Evolutionary conservation across 2,329 filamentous ascomycete species (phyloP), one percentile per base, ranked within the genome.

Genomic region (Penicillium thymicola): DNA sequence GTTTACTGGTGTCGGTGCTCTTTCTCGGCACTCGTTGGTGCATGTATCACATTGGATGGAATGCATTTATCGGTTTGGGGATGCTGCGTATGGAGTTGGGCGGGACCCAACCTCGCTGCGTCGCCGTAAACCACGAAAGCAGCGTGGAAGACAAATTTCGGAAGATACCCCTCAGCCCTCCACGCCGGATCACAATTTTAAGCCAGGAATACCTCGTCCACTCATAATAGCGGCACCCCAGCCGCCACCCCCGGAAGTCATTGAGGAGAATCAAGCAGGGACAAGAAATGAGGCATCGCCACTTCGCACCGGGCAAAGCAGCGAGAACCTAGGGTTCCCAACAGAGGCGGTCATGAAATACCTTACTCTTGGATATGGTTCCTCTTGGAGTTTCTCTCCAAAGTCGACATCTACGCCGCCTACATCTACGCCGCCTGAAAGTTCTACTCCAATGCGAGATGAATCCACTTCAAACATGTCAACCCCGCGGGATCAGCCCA

Each of bases 11-110:
- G 81, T 88, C 1, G 91, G 91, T 3, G 83, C 85, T 8, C 72
- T 97, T 43, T 88, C 89, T 13, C 82, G 85, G 52, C 81, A 81
- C 18, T 93, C 90, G 0, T 68, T 96, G 44, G 81, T 86, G 46
- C 85, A 88, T 65, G 71, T 97, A 27, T 88, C 89, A 1, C 84
- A 88, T 54, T 97, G 93, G 93, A 88, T 94, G 81, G 89, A 95
- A 72, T 89, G 90, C 67, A 81, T 97, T 2, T 96, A 94, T 72
- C 86, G 81, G 30, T 90, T 91, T 79, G 93, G 92, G 2, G 86
- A 90, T 51, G 82, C 89, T 67, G 87, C 93, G 2, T 97, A 96
- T 70, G 93, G 92, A 4, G 84, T 97, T 7, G 83, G 84, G 51
- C 89, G 95, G 36, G 92, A 90, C 62, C 89, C 91, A 14, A 84